Base-by-base conservation (phyloP, 1,284 basidiomycete species). In the Sporisorium scitamineum region DNA sequence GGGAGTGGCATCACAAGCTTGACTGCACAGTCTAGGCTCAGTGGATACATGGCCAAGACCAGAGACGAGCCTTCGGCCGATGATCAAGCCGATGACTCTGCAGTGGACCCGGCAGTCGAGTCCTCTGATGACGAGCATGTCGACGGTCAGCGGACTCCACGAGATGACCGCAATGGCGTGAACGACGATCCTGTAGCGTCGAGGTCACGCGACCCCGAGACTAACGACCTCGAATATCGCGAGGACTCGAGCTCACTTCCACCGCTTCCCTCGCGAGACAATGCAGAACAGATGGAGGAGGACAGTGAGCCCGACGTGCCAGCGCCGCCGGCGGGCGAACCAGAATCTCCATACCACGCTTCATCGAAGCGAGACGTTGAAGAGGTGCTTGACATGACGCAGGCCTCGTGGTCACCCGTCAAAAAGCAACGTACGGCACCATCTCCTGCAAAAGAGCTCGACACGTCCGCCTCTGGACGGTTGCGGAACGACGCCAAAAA, bases 71-170 rank as follows among this genome's bases (percentile, higher is more conserved):
- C 1, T 11, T 10, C 29, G 13, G 27, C 8, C 13, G 31, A 44
- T 26, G 56, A 39, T 4, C 31, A n/a, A 39, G 50, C 1, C 2
- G 47, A 47, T 3, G 53, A 42, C 6, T 2, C 22, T 10, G 32
- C 42, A 14, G 22, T 10, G 11, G 16, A 50, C n/a, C 16, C 31
- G 3, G 44, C 53, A 16, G 55, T 29, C 51, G 54, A 85, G 29
- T 56, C 34, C 31, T 37, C 69, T 29, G 47, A 48, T 27, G 48
- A 78, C 73, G 50, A 79, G 80, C 62, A 73, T 68, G n/a, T 79
- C 70, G 34, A 31, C 37, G 45, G 27, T 5, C 47, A 37, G 51
- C n/a, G 39, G 42, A 31, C 2, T 31, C 18, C 20, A 22, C 11
- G 18, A 24, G 52, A 44, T 31, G 44, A 27, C 42, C 44, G 10